Evolutionary conservation across 164 flowering plant genomes (phyloP).

Genomic region (Sedum album): DNA sequence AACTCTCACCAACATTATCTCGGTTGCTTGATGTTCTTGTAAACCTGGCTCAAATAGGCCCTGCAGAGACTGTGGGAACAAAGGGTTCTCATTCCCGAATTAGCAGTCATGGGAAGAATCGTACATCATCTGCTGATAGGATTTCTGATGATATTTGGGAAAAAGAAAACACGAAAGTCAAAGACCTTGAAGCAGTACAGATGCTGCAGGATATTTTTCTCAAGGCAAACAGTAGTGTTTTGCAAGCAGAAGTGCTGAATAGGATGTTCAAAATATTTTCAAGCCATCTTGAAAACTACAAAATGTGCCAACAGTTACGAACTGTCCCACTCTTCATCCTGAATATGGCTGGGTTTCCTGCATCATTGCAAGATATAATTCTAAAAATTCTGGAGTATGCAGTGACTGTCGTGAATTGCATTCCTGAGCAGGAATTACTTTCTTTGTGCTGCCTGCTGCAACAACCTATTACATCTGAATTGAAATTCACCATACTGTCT

Average conservation of each 20-base stretch:
- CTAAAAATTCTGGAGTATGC: conserved; percentile 98
- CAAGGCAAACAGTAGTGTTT: conserved; percentile 67
- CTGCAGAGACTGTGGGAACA: conserved; percentile 36
- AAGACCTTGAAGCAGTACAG: conserved; percentile 94
- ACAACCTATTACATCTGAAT: conserved; percentile 75
- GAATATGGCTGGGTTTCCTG: conserved; percentile 86
- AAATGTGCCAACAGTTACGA: conserved; percentile 80
- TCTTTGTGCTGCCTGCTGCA: conserved; percentile 93
- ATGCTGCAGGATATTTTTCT: conserved; percentile 94
- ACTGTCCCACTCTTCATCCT: conserved; percentile 91
- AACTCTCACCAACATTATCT: conserved; percentile 66
- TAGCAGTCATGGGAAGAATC: conserved; percentile 48
- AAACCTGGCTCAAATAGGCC: conserved; percentile 84
- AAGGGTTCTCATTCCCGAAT: conserved; percentile 39
- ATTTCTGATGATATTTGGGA: conserved; percentile 70
- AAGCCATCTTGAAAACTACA: conserved; percentile 94
- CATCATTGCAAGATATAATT: conserved; percentile 76
- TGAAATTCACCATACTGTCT: conserved; percentile 79
- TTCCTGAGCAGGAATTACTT: conserved; percentile 97
- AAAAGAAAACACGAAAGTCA: conserved; percentile 59
- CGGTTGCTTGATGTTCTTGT: conserved; percentile 96
- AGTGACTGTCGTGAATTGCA: conserved; percentile 94
- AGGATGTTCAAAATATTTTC: conserved; percentile 96
- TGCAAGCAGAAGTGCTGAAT: conserved; percentile 90
- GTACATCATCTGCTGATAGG: conserved; percentile 53